Percentiles rank a stretch among this genome's conserved stretches.
Evolutionary conservation across 805 yeast genomes (phyloP).

Genomic region (Kodamaea nitidulidarum): DNA sequence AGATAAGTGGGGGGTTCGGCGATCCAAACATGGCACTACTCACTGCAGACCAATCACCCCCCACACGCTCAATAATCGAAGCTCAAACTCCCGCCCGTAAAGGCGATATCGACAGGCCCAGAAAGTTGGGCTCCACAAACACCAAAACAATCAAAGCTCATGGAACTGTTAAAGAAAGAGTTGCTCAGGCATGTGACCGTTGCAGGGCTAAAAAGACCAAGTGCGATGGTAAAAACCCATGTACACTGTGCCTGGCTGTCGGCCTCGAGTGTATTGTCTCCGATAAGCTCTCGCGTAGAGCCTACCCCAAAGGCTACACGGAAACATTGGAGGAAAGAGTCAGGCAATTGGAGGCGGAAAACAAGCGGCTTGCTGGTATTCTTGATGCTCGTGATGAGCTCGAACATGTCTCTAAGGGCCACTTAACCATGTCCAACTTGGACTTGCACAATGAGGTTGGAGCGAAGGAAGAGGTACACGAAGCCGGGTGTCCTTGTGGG

Average conservation of each 20-base stretch:
- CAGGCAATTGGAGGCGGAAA: conserved; percentile 81
- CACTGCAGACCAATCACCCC: too few species aligned
- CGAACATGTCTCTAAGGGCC: not conserved
- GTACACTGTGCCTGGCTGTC: conserved; percentile 78
- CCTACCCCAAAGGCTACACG: conserved; percentile 89
- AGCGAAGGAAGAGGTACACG: conserved; percentile 11
- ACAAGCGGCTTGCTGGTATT: conserved; percentile 60
- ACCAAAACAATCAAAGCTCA: conserved; percentile 58
- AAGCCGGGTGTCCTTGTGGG: conserved; percentile 47
- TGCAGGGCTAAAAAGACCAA: conserved; percentile 77
- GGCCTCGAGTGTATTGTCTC: conserved; percentile 88
- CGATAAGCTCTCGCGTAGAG: conserved; percentile 78
- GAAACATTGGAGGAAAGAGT: conserved; percentile 85
- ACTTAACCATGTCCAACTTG: conserved; percentile 30
- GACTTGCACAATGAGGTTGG: conserved; percentile 25
- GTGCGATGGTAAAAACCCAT: conserved; percentile 74
- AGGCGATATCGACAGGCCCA: not conserved
- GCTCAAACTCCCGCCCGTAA: too few species aligned
- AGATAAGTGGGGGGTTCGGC: too few species aligned
- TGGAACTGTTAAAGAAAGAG: conserved; percentile 61
- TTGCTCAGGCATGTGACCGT: conserved; percentile 89
- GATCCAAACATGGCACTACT: too few species aligned
- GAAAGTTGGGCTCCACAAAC: conserved; percentile 14
- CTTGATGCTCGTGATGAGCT: conserved; percentile 62
- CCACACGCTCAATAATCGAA: not conserved